phyloP scores from a whole-genome alignment of 148 eudicot genomes.

The Arbutus unedo region DNA sequence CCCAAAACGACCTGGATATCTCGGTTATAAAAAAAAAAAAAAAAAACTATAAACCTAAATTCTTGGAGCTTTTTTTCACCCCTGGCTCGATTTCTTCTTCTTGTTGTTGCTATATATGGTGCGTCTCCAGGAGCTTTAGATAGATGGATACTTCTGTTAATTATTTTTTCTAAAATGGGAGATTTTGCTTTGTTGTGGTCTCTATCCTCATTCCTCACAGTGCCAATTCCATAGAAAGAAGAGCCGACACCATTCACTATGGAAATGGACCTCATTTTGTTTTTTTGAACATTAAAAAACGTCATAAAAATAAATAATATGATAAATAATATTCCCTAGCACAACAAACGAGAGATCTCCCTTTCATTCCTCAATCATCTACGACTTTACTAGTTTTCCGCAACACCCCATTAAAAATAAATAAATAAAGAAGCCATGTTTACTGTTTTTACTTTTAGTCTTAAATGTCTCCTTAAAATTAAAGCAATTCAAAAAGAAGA shows the following conservation, averaged over 20 bases:
- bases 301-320: not conserved
- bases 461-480: slow-evolving; percentile 8
- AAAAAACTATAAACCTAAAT: too few relatives aligned
- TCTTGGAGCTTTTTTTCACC: too few relatives aligned
- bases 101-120: too few relatives aligned
- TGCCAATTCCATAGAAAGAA: slow-evolving; percentile 66
- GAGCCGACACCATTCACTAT: slow-evolving; percentile 40
- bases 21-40: too few relatives aligned
- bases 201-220: slow-evolving; percentile 41
- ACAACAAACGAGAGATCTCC: slow-evolving; percentile 62
- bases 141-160: too few relatives aligned
- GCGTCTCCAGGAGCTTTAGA: too few relatives aligned
- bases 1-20: too few relatives aligned
- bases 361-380: slow-evolving; percentile 60
- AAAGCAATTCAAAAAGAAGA: not conserved
- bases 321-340: slow-evolving; percentile 26
- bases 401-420: slow-evolving; percentile 1
- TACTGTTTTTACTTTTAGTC: not conserved
- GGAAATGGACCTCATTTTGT: slow-evolving; percentile 30
- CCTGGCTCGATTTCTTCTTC: too few relatives aligned
- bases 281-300: not conserved
- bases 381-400: slow-evolving; percentile 30
- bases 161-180: not conserved
- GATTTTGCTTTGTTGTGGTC: slow-evolving; percentile 26
- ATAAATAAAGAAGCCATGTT: not conserved